Evolutionary conservation across 257 asterid genomes (phyloP), one percentile per base, ranked within the genome.

Genomic region (Craterostigma plantagineum): DNA sequence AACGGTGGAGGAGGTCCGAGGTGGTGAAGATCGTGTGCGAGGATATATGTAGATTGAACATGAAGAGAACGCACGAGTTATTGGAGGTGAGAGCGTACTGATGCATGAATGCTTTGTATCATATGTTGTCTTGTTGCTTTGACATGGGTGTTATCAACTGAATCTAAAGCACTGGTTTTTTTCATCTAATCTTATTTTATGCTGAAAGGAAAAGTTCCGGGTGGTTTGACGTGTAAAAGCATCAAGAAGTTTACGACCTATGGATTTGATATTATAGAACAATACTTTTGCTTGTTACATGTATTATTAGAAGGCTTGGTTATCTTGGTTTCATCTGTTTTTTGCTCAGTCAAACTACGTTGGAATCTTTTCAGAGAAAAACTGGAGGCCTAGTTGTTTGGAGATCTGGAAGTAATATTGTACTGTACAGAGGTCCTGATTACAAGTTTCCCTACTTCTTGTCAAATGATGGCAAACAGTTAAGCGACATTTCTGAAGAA

Each of bases 371-470:
- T 63, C 92, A 90, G 99, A 79, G 56, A 54, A 83, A 79, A 68
- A 79, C 95, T 40, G 99, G 95, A 66, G 99, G 99, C 43, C 57
- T 83, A 49, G 99, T 90, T 58, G 43, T 83, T 60, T 90, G 99
- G 99, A 81, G 99, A 68, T 79, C 95, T 50, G 99, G 99, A 70
- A 60, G 87, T 57, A 75, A 71, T 48, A 72, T 90, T 54, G 59
- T 90, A 62, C 45, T 90, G 59, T 90, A 79, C 70, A 67, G 99
- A 70, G 95, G 99, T 47, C 55, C 79, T 38, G 63, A 71, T 52
- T 90, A 90, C 65, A 77, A 83, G 63, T 90, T 75, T 59, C 99
- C 99, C 4, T 90, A 77, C 70, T 83, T 90, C 69, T n/a, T 58
- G 35, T 46, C 65, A 46, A 71, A 54, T 38, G 40, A 54, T n/a